Conservation (phyloP, 345 rosid genomes). For the Aquilaria sinensis region DNA sequence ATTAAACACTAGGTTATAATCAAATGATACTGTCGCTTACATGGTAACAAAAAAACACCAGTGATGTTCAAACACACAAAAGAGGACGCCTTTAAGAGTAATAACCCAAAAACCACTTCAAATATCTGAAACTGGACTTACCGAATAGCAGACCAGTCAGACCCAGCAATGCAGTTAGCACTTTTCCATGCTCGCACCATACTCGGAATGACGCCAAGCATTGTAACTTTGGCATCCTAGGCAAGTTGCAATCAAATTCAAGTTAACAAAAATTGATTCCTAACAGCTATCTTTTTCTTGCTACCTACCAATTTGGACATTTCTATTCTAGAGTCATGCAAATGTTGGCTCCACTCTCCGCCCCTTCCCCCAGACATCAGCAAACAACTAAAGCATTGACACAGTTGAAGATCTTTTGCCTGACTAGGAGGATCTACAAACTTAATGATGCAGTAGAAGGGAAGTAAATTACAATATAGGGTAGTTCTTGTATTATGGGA, state of each 20-base stretch:
- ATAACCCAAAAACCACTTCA: background rate
- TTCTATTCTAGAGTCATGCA: too few relatives aligned
- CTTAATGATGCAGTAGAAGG: too few relatives aligned
- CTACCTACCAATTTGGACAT: too few relatives aligned
- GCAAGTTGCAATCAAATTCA: conserved; percentile 15
- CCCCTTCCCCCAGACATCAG: too few relatives aligned
- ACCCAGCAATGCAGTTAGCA: conserved; percentile 56
- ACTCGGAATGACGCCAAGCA: conserved; percentile 98
- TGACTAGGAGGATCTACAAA: too few relatives aligned
- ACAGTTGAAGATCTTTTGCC: too few relatives aligned
- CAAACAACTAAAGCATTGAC: too few relatives aligned
- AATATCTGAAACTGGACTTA: conserved; percentile 23
- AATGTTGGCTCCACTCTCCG: too few relatives aligned
- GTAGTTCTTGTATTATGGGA: too few relatives aligned
- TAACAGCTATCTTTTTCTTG: too few relatives aligned
- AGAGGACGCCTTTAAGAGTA: background rate
- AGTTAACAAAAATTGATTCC: background rate
- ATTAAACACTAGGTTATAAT: conserved; percentile 7
- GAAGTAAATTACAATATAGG: too few relatives aligned
- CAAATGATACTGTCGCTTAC: background rate
- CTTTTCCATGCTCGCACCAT: conserved; percentile 88
- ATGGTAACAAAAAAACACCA: background rate
- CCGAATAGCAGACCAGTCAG: conserved; percentile 97
- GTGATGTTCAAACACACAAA: background rate
- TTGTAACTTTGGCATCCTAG: conserved; percentile 88